Base-by-base conservation (phyloP, 306 rosid species). In the Amphicarpaea edgeworthii region DNA sequence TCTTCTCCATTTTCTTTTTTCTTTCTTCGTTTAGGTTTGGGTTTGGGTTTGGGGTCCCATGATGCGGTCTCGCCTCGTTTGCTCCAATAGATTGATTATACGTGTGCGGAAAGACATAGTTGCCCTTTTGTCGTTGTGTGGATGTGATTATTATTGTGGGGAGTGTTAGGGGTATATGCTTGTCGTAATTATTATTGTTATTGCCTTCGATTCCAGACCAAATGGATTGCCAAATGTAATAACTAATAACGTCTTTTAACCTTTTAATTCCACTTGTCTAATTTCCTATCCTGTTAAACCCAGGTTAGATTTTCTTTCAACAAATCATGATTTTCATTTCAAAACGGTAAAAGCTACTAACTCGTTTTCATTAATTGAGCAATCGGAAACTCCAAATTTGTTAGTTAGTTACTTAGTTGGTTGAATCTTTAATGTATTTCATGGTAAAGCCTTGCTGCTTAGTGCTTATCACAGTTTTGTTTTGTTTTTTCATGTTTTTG, bases 1-100 rank as follows among this genome's bases (percentile, higher is more conserved):
- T 61, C 73, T 79, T 78, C 79, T 73, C 82, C 85, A 78, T 85
- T 9, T 46, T 24, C 3, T 24, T 30, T 30, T 30, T 30, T 30
- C 5, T 30, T 30, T 3, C 6, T 23, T 34, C 12, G 4, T 34
- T 14, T 67, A 49, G 19, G 40, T 77, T 20, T 57, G 50, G 78
- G n/a, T n/a, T n/a, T 30, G 34, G 34, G 34, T 67, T 19, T 57
- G 50, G 78, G 75, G 75, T 65, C 75, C 43, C 58, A 76, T 64
- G 49, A 76, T 64, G 58, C 66, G 63, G 72, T 81, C 30, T 70
- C 15, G 49, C 82, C 68, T 63, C 76, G 49, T 68, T 68, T 62
- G 45, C 77, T 59, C 12, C 28, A 8, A 61, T 81, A 21, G 69
- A 64, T 41, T 19, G 20, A 62, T 76, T 43, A 40, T 20, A 1